Percentiles rank a stretch among this genome's conserved stretches.
Conservation (phyloP, 2,329 filamentous ascomycete genomes). For the Monosporascus sp. region DNA sequence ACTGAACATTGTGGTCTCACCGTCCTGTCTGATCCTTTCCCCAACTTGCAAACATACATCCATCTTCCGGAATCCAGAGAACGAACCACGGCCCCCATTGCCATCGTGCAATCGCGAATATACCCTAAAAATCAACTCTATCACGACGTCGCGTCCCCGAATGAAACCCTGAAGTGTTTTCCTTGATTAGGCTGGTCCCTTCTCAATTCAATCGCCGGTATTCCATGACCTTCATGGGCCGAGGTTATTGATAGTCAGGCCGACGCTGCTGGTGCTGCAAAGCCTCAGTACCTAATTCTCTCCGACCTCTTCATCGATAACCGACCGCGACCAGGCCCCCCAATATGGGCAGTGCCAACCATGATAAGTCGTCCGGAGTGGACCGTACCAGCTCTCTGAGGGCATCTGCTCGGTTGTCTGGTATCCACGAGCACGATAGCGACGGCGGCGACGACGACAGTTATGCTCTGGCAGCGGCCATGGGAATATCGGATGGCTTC, state of each 20-base stretch:
- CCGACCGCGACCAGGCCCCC: constrained; percentile 5
- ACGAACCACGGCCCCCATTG: no score
- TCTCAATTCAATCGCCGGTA: background rate
- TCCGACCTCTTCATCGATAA: constrained; percentile 9
- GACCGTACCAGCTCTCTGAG: constrained; percentile 40
- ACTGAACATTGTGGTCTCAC: background rate
- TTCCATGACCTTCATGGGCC: constrained; percentile 22
- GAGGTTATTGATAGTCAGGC: constrained; percentile 17
- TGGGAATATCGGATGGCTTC: constrained; percentile 41
- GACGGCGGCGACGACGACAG: constrained; percentile 34
- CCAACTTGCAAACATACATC: background rate
- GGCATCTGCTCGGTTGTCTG: constrained; percentile 35
- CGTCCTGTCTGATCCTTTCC: background rate
- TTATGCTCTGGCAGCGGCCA: constrained; percentile 41
- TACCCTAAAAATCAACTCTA: no score
- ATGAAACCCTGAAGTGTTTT: no score
- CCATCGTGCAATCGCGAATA: no score
- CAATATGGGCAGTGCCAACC: constrained; percentile 35
- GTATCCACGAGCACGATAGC: constrained; percentile 22
- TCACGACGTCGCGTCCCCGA: no score
- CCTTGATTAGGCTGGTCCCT: no score
- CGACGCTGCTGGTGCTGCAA: constrained; percentile 21
- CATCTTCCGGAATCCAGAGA: no score
- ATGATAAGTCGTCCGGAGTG: constrained; percentile 33
- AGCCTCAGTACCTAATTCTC: constrained; percentile 15